Evolutionary conservation across 208 protist genomes (phyloP).

Genomic region (Phytomonas serpens): DNA sequence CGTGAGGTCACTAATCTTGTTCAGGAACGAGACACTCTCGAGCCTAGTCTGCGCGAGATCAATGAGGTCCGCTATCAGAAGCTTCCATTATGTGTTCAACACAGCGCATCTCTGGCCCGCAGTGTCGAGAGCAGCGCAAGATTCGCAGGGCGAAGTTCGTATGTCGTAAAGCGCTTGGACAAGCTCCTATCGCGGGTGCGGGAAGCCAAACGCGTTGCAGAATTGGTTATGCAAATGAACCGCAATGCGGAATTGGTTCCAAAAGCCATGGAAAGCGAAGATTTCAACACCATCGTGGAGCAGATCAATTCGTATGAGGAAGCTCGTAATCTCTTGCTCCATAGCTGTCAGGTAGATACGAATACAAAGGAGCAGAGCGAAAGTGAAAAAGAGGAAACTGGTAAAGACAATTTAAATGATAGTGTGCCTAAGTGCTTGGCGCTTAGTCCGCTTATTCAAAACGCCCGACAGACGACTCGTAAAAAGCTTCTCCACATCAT

Average conservation of each 20-base stretch:
- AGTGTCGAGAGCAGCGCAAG: conserved; percentile 38
- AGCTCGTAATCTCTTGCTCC: conserved; percentile 25
- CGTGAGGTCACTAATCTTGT: conserved; percentile 25
- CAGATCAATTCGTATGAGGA: conserved; percentile 56
- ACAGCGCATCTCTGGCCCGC: conserved; percentile 31
- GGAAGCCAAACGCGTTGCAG: conserved; percentile 33
- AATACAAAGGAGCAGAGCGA: neutral
- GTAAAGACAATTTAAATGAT: neutral
- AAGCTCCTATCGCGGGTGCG: conserved; percentile 47
- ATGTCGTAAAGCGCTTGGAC: conserved; percentile 33
- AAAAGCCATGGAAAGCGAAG: conserved; percentile 22
- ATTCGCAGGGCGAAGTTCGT: conserved; percentile 43
- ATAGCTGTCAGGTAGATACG: neutral
- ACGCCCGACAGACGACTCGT: conserved; percentile 21
- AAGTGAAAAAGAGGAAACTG: neutral
- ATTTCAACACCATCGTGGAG: conserved; percentile 44
- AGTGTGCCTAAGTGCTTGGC: too few relatives aligned
- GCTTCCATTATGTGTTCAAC: conserved; percentile 39
- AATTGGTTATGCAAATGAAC: conserved; percentile 42
- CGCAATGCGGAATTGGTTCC: conserved; percentile 22
- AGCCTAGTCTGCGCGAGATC: conserved; percentile 25
- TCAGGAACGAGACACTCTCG: conserved; percentile 17
- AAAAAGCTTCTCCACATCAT: conserved; percentile 23
- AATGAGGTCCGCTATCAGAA: conserved; percentile 30
- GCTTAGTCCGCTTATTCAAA: conserved; percentile 14